Conservation (phyloP, 306 rosid species). For the Lathyrus aphaca region DNA sequence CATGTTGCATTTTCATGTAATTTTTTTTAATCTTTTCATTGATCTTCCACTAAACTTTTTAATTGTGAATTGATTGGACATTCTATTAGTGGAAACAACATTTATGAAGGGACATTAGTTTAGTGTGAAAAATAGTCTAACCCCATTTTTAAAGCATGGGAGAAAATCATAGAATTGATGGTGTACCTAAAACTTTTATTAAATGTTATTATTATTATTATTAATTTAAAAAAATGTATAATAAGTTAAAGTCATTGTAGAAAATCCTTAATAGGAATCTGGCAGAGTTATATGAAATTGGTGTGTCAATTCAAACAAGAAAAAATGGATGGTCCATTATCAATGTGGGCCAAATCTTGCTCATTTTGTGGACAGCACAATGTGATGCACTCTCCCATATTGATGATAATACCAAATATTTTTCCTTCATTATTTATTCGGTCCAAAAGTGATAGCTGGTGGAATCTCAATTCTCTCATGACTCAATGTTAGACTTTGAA, state of each 20-base stretch:
- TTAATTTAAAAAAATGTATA: neutral
- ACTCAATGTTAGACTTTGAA: conserved; percentile 48
- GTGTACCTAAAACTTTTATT: conserved; percentile 30
- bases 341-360: conserved; percentile 55
- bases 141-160: conserved; percentile 30
- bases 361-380: conserved; percentile 58
- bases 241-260: conserved; percentile 37
- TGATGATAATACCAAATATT: conserved; percentile 55
- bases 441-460: conserved; percentile 57
- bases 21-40: conserved; percentile 38
- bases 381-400: conserved; percentile 50
- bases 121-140: conserved; percentile 41
- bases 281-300: conserved; percentile 36
- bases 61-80: conserved; percentile 42
- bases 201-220: no score
- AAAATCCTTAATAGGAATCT: conserved; percentile 39
- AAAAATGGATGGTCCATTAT: conserved; percentile 46
- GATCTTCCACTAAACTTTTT: conserved; percentile 44
- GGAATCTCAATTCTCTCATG: conserved; percentile 55
- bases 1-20: conserved; percentile 41
- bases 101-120: conserved; percentile 32
- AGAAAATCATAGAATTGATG: conserved; percentile 28
- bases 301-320: conserved; percentile 42
- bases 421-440: conserved; percentile 37
- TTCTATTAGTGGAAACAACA: conserved; percentile 40